Percentiles rank a stretch among this genome's conserved stretches.
Conservation (phyloP, 2,329 filamentous ascomycete genomes). For the Periconia sp. region DNA sequence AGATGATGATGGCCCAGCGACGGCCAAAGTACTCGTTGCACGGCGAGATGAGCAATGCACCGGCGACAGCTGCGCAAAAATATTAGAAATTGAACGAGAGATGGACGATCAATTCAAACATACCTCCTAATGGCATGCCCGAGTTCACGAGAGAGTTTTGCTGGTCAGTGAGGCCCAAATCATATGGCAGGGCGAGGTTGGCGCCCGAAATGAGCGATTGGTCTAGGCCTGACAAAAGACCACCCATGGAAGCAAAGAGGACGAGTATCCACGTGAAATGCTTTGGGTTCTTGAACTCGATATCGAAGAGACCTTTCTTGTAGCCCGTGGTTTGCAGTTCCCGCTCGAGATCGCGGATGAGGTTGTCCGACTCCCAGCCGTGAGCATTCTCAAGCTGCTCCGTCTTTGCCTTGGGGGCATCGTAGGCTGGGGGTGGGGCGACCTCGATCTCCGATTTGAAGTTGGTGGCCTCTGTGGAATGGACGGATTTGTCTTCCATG, state of each 20-base stretch:
- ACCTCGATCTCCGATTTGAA: conserved; percentile 23
- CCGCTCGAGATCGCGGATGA: conserved; percentile 46
- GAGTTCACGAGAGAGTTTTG: conserved; percentile 69
- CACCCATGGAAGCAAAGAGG: conserved; percentile 74
- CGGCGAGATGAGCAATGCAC: conserved; percentile 67
- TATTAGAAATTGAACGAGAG: conserved; percentile 2
- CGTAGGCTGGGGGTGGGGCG: conserved; percentile 23
- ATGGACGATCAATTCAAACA: neutral
- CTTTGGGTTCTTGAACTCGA: conserved; percentile 63
- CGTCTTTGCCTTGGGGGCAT: conserved; percentile 32
- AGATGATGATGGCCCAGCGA: conserved; percentile 69
- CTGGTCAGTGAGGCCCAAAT: conserved; percentile 55
- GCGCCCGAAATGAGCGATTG: conserved; percentile 74
- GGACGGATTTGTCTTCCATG: conserved; percentile 31
- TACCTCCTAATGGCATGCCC: conserved; percentile 66
- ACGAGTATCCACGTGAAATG: conserved; percentile 70
- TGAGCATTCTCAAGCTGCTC: conserved; percentile 35
- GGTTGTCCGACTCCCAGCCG: conserved; percentile 49
- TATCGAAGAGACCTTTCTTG: conserved; percentile 51
- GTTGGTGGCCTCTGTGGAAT: conserved; percentile 9
- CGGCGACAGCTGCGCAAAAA: conserved; percentile 58
- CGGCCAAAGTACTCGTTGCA: conserved; percentile 69
- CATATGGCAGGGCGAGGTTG: conserved; percentile 65
- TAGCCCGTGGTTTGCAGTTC: conserved; percentile 36
- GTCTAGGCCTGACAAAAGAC: conserved; percentile 70